A percentile compares a stretch with the other conserved stretches of the same genome.
Evolutionary conservation across 306 rosid genomes (phyloP).

Genomic region (Spatholobus suberectus): DNA sequence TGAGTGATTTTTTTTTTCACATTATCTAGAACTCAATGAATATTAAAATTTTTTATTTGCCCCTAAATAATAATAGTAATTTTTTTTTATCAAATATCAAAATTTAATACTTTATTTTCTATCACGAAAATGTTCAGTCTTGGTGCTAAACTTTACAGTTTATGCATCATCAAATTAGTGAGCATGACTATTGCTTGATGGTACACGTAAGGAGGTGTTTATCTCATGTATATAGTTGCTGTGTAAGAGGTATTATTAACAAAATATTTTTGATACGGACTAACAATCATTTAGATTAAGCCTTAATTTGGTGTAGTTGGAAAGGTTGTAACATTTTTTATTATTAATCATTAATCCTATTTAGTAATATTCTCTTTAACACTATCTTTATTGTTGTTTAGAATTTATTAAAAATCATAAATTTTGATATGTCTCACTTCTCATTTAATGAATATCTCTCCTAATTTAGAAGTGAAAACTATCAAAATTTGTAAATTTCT

Average conservation of each 20-base stretch:
- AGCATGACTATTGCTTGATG: background rate
- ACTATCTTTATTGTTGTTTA: no score
- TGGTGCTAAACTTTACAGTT: background rate
- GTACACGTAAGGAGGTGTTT: background rate
- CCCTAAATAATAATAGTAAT: background rate
- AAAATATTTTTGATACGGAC: no score
- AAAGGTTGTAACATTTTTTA: background rate
- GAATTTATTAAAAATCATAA: no score
- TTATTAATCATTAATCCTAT: background rate
- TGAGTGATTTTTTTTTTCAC: background rate
- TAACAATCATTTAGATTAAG: no score
- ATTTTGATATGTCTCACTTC: no score
- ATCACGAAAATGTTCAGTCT: background rate
- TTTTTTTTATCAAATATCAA: background rate
- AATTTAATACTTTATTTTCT: background rate
- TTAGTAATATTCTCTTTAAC: no score
- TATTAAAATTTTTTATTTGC: no score
- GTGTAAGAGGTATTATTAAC: background rate
- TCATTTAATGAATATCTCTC: no score
- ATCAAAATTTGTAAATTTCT: no score
- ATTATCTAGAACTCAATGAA: background rate
- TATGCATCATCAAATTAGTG: background rate
- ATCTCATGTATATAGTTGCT: background rate
- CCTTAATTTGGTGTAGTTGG: background rate
- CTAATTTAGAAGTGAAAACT: no score